Percentiles rank a stretch among this genome's conserved stretches.
Conservation (phyloP, 2,329 filamentous ascomycete genomes). For the Diplodia mutila region DNA sequence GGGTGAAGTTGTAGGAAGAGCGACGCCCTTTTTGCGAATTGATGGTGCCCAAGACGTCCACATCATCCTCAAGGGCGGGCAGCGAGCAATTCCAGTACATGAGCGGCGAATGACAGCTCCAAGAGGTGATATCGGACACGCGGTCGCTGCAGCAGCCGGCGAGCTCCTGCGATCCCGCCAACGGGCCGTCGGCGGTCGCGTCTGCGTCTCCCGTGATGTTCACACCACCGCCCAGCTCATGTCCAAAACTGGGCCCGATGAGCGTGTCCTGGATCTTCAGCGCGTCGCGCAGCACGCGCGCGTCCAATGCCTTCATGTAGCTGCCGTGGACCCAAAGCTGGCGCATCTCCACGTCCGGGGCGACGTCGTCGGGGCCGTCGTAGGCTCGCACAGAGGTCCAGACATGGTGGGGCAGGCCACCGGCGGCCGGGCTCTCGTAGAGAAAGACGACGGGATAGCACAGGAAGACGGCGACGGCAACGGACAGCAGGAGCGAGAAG, state of each 20-base stretch:
- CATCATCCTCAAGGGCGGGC: conserved; percentile 62
- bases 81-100: conserved; percentile 76
- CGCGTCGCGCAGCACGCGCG: conserved; percentile 66
- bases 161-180: background rate
- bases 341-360: conserved; percentile 77
- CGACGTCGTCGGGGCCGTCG: conserved; percentile 53
- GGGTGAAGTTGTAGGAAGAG: conserved; percentile 72
- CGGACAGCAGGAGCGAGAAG: conserved; percentile 73
- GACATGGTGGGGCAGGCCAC: conserved; percentile 75
- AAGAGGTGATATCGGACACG: conserved; percentile 43
- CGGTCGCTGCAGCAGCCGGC: conserved; percentile 27
- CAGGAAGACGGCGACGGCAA: conserved; percentile 69
- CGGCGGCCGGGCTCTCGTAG: conserved; percentile 72
- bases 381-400: conserved; percentile 76
- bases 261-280: conserved; percentile 72
- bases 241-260: conserved; percentile 54
- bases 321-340: conserved; percentile 81
- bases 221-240: conserved; percentile 12
- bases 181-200: conserved; percentile 25
- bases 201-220: conserved; percentile 29
- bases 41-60: conserved; percentile 69
- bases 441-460: conserved; percentile 78
- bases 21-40: conserved; percentile 65
- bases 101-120: conserved; percentile 82
- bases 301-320: conserved; percentile 76